Base-by-base conservation (phyloP, 176 grass and related monocot genomes). In the Panicum miliaceum region DNA sequence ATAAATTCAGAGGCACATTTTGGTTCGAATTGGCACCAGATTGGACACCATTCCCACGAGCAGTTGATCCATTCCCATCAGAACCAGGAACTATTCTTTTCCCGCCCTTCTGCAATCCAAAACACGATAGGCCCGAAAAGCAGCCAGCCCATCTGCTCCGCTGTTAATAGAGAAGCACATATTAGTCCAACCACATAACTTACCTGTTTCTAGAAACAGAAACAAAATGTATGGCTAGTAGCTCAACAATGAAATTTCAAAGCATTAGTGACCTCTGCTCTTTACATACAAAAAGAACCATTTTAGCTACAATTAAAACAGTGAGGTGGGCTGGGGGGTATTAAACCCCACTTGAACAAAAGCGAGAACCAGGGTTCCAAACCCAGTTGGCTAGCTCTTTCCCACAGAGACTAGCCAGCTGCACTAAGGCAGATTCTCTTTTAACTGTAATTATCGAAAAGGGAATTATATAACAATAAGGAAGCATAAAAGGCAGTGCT, bases 81-180 rank as follows among this genome's bases (percentile, higher is more conserved):
- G 85, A 70, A 57, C 94, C 94, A 57, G 94, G 94, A 68, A 96
- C 94, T 35, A 96, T 96, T 53, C 94, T 84, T 52, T 91, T 96
- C 7, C 94, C 85, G 14, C 83, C 82, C 71, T 96, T 96, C 64
- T 96, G 91, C 1, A 86, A 93, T 84, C 94, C 94, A 23, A 96
- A 96, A 85, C 94, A 96, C 34, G 93, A 85, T 74, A 96, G 78
- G 43, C 90, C 88, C n/a, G 87, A 82, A 75, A 96, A 89, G 82
- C 94, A 96, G 81, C 88, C 91, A 75, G 65, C 58, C 94, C 94
- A 96, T 91, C 91, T 84, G 69, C 71, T 93, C 73, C 54, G 75
- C 91, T 93, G 89, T 79, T 40, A 79, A 60, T 26, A 82, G 15
- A 88, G 71, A 83, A 80, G 46, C 35, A 46, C 41, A 34, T 65